Evolutionary conservation across 768 basidiomycete genomes (phyloP).

Genomic region (Chiua virens): DNA sequence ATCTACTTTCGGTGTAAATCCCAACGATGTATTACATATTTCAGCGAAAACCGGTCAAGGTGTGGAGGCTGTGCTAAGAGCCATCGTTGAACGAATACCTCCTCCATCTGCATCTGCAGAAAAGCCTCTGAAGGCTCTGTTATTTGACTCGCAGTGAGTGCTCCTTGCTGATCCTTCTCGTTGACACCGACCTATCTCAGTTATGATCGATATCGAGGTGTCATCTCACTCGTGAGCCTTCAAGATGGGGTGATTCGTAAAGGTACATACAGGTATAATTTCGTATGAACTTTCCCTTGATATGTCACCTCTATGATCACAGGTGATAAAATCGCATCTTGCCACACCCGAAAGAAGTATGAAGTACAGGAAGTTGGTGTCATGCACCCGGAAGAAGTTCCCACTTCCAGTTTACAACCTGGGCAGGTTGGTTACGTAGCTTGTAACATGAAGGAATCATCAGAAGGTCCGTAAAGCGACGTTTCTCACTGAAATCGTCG

Average conservation of each 20-base stretch:
- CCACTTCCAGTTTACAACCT: slow-evolving; percentile 62
- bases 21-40: slow-evolving; percentile 70
- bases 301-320: not conserved
- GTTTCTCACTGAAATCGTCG: not conserved
- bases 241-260: slow-evolving; percentile 79
- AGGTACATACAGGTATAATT: slow-evolving; percentile 44
- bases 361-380: slow-evolving; percentile 88
- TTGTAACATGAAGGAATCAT: slow-evolving; percentile 97
- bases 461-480: slow-evolving; percentile 62
- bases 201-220: slow-evolving; percentile 94
- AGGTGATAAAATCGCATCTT: slow-evolving; percentile 92
- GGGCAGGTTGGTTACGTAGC: slow-evolving; percentile 89
- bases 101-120: slow-evolving; percentile 60
- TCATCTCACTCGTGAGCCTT: slow-evolving; percentile 86
- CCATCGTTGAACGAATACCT: slow-evolving; percentile 83
- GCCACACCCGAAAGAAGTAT: slow-evolving; percentile 83
- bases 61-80: slow-evolving; percentile 71
- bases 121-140: slow-evolving; percentile 73
- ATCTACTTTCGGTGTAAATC: slow-evolving; percentile 78
- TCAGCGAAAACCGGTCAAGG: slow-evolving; percentile 93
- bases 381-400: slow-evolving; percentile 86
- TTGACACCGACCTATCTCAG: slow-evolving; percentile 39
- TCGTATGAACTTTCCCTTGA: not conserved
- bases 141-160: slow-evolving; percentile 90
- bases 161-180: not conserved